Conservation (phyloP, 2,329 filamentous ascomycete species). For the Arthrobotrys sphaeroides region DNA sequence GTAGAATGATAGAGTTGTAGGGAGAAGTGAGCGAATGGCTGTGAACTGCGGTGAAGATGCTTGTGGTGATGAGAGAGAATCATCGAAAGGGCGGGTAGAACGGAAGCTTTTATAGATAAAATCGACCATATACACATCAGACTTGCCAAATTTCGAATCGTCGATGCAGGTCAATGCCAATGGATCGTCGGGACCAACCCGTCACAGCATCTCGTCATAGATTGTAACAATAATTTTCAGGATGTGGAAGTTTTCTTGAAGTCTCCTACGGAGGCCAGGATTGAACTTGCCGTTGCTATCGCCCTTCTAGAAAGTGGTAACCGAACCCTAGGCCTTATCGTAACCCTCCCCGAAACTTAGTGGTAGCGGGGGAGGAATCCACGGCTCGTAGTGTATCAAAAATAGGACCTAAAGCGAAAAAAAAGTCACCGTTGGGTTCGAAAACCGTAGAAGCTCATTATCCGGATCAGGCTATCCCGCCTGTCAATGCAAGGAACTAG, state of each 20-base stretch:
- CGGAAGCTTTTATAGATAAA: conserved; percentile 47
- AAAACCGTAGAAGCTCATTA: conserved; percentile 7
- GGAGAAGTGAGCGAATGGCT: conserved; percentile 24
- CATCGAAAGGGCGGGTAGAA: conserved; percentile 9
- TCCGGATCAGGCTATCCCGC: conserved; percentile 20
- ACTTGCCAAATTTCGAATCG: conserved; percentile 10
- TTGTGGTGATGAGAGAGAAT: conserved; percentile 21
- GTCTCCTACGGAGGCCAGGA: conserved; percentile 30
- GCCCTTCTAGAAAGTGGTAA: conserved; percentile 51
- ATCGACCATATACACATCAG: not conserved
- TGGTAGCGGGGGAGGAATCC: conserved; percentile 2
- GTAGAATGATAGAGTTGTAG: not conserved
- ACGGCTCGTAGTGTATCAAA: conserved; percentile 16
- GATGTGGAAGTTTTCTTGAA: conserved; percentile 27
- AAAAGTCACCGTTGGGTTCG: conserved; percentile 39
- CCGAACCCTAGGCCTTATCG: conserved; percentile 29
- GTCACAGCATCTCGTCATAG: conserved; percentile 17
- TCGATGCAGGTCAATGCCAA: conserved; percentile 8
- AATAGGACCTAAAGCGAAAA: not conserved
- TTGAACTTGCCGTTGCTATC: conserved; percentile 32
- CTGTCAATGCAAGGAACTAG: conserved; percentile 24
- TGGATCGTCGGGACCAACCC: not conserved
- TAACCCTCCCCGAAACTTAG: conserved; percentile 3
- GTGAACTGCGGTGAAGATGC: conserved; percentile 8
- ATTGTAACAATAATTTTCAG: not conserved